phyloP scores from a whole-genome alignment of 306 rosid species.

The Parietaria judaica region DNA sequence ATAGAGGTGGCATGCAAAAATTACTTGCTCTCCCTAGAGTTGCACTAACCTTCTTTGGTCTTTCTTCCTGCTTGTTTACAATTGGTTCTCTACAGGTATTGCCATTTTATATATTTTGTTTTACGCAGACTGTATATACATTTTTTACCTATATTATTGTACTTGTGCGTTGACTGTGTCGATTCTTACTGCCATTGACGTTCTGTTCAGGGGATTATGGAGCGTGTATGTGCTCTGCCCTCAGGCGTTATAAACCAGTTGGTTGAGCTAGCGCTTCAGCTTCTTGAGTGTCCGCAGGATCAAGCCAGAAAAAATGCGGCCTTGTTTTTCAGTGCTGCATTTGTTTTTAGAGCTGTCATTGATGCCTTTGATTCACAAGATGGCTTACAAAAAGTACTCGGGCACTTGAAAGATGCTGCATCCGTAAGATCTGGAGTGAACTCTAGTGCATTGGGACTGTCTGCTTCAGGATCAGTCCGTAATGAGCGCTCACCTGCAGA shows the following conservation, averaged over 20 bases:
- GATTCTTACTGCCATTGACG: neutral
- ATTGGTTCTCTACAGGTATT: conserved; percentile 95
- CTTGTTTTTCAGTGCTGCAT: conserved; percentile 79
- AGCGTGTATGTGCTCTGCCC: conserved; percentile 96
- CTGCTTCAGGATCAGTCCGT: conserved; percentile 61
- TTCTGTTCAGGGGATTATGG: conserved; percentile 79
- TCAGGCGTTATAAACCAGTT: conserved; percentile 63
- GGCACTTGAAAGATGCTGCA: conserved; percentile 80
- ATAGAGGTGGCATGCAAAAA: conserved; percentile 93
- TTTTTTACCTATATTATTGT: neutral
- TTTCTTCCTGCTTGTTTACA: conserved; percentile 82
- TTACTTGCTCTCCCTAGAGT: conserved; percentile 88
- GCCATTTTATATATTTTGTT: neutral
- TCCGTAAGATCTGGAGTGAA: conserved; percentile 84
- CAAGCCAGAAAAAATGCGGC: conserved; percentile 94
- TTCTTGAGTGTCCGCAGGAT: conserved; percentile 82
- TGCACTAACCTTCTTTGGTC: conserved; percentile 74
- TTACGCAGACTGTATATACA: neutral
- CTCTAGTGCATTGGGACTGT: conserved; percentile 62
- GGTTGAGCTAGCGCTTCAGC: conserved; percentile 87
- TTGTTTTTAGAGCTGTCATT: conserved; percentile 93
- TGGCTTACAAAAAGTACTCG: conserved; percentile 75
- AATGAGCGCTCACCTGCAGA: conserved; percentile 82
- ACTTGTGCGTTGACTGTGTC: neutral
- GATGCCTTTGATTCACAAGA: conserved; percentile 94